Evolutionary conservation across 2,329 filamentous ascomycete genomes (phyloP).

Genomic region (Talaromyces sp.): DNA sequence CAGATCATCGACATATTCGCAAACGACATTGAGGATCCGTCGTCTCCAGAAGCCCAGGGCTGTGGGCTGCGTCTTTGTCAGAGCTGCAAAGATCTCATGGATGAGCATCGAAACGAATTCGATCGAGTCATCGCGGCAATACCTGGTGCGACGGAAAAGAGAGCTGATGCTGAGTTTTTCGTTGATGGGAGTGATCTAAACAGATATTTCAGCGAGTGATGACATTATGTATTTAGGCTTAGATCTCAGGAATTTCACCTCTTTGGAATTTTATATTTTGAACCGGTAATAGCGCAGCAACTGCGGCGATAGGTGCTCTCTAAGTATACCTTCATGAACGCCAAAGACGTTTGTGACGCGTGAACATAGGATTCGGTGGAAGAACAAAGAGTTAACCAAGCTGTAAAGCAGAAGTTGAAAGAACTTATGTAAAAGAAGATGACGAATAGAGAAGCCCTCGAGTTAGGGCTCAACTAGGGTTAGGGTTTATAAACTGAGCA

Average conservation of each 20-base stretch:
- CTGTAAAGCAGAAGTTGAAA: too few species aligned
- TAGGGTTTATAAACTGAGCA: not conserved
- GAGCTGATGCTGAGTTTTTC: slow-evolving; percentile 30
- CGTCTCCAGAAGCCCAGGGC: slow-evolving; percentile 19
- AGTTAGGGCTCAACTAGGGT: not conserved
- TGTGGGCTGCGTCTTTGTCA: slow-evolving; percentile 33
- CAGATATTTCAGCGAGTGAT: slow-evolving; percentile 18
- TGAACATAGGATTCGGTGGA: too few species aligned
- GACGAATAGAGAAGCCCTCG: too few species aligned
- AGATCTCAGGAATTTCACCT: not conserved
- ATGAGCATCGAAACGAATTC: slow-evolving; percentile 23
- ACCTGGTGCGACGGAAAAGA: slow-evolving; percentile 12
- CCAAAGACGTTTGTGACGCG: not conserved
- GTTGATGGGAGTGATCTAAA: slow-evolving; percentile 23
- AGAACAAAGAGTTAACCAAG: too few species aligned
- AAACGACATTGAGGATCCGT: slow-evolving; percentile 16
- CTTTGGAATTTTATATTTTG: not conserved
- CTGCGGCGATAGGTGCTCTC: not conserved
- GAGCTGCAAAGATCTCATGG: slow-evolving; percentile 23
- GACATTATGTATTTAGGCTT: not conserved
- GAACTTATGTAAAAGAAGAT: too few species aligned
- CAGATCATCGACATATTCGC: slow-evolving; percentile 19
- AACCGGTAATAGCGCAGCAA: not conserved
- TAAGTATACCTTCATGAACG: not conserved
- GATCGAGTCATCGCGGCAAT: slow-evolving; percentile 20